phyloP scores from a whole-genome alignment of 2,329 filamentous ascomycete genomes.

The Penicillium sp. region DNA sequence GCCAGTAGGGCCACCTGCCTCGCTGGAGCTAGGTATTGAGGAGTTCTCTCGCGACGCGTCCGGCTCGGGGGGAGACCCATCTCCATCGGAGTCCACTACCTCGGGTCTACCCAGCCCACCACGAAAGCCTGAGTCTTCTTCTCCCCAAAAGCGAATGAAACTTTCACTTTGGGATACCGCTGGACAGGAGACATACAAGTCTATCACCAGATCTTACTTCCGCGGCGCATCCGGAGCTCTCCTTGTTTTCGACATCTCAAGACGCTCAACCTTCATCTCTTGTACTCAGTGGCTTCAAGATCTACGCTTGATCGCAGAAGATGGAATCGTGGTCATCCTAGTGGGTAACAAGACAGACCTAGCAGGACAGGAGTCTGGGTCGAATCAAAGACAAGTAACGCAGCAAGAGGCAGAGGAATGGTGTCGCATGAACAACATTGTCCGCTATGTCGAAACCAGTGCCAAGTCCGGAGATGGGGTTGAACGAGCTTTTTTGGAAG shows the following conservation, averaged over 20 bases:
- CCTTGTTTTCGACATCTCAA: constrained; percentile 91
- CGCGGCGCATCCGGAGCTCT: constrained; percentile 76
- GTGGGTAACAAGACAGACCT: constrained; percentile 96
- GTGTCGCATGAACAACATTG: constrained; percentile 80
- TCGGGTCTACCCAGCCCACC: constrained; percentile 39
- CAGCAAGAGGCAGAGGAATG: constrained; percentile 83
- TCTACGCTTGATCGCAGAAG: constrained; percentile 90
- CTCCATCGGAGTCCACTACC: constrained; percentile 14
- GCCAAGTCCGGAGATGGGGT: constrained; percentile 95
- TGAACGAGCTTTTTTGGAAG: constrained; percentile 87
- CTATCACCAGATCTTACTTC: constrained; percentile 91
- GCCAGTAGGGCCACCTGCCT: constrained; percentile 81
- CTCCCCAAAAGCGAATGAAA: constrained; percentile 78
- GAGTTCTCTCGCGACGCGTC: constrained; percentile 12
- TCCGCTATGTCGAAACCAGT: constrained; percentile 93
- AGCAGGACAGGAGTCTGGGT: constrained; percentile 50
- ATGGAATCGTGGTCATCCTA: constrained; percentile 89
- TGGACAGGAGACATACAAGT: constrained; percentile 96
- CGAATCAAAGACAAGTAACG: constrained; percentile 71
- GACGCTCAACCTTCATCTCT: constrained; percentile 80
- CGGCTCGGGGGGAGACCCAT: constrained; percentile 11
- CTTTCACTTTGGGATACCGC: constrained; percentile 94
- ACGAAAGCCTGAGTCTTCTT: constrained; percentile 35
- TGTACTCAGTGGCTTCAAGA: constrained; percentile 94
- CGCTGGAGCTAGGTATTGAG: constrained; percentile 57